Percentiles rank a stretch among this genome's conserved stretches.
Evolutionary conservation across 2,329 filamentous ascomycete genomes (phyloP).

Genomic region (Teratosphaeria destructans): DNA sequence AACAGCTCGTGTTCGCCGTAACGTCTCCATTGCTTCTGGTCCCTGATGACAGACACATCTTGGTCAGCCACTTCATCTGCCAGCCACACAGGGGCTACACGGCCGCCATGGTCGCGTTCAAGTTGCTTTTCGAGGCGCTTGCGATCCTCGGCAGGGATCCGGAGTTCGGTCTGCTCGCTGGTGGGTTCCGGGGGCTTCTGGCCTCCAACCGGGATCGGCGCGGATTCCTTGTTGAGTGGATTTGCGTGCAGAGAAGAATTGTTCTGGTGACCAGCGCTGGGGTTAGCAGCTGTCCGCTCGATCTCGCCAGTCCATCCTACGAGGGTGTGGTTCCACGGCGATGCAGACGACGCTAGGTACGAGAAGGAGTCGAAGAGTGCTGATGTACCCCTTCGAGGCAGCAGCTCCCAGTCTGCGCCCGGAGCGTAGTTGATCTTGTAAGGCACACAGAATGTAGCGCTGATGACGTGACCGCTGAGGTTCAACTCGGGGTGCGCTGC

Average conservation of each 20-base stretch:
- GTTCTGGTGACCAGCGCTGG: constrained; percentile 28
- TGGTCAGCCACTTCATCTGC: constrained; percentile 60
- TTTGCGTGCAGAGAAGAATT: constrained; percentile 34
- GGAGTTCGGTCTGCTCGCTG: constrained; percentile 53
- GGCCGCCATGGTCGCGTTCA: constrained; percentile 60
- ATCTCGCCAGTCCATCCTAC: constrained; percentile 90
- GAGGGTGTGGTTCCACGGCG: constrained; percentile 82
- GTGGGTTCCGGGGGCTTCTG: constrained; percentile 21
- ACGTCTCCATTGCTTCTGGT: constrained; percentile 76
- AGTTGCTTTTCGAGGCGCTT: constrained; percentile 64
- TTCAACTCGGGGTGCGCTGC: constrained; percentile 46
- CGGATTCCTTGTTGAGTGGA: constrained; percentile 63
- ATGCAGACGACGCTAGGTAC: constrained; percentile 72
- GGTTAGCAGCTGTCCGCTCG: constrained; percentile 18
- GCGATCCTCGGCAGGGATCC: constrained; percentile 60
- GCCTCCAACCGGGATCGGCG: constrained; percentile 64
- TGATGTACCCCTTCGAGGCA: constrained; percentile 72
- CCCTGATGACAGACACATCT: constrained; percentile 60
- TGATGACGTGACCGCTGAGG: constrained; percentile 53
- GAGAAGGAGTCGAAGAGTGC: constrained; percentile 86
- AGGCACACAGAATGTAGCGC: constrained; percentile 53
- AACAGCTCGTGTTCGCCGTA: constrained; percentile 90
- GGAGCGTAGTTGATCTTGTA: constrained; percentile 46
- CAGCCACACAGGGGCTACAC: constrained; percentile 81
- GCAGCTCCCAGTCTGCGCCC: constrained; percentile 55